These are phyloP conservation scores for Penicillium concentricum DNA, from an alignment of 2,329 filamentous ascomycete species.

Conservation along the genomic window DNA sequence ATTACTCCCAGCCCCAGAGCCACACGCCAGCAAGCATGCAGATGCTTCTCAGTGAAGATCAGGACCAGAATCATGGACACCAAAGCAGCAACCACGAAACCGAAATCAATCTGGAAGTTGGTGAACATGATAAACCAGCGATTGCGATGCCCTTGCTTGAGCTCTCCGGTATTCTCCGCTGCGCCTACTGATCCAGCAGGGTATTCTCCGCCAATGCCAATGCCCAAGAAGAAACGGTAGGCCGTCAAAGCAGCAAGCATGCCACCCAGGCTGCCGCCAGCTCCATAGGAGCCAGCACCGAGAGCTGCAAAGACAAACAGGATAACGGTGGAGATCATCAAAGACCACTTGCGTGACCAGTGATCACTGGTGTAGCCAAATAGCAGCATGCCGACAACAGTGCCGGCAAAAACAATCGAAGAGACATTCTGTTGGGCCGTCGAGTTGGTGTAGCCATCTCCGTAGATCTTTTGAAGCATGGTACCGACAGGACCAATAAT, in stretches of 20 bases:
- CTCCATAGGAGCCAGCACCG: constrained; percentile 73
- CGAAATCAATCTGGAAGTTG: constrained; percentile 81
- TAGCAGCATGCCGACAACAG: constrained; percentile 74
- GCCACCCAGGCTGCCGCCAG: constrained; percentile 64
- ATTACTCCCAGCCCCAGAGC: constrained; percentile 74
- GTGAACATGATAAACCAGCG: constrained; percentile 90
- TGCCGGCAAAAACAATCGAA: constrained; percentile 82
- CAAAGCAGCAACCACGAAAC: constrained; percentile 77
- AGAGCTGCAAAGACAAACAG: constrained; percentile 82
- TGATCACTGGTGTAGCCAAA: constrained; percentile 82
- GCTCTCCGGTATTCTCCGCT: constrained; percentile 79
- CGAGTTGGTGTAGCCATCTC: constrained; percentile 65
- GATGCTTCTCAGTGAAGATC: constrained; percentile 61
- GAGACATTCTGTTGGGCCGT: constrained; percentile 71
- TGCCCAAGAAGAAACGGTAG: constrained; percentile 78
- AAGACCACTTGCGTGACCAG: constrained; percentile 78
- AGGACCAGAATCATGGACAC: constrained; percentile 67
- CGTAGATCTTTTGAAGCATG: constrained; percentile 68
- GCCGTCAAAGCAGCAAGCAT: constrained; percentile 77
- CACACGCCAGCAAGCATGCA: constrained; percentile 76
- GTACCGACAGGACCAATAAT: constrained; percentile 88
- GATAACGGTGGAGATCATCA: constrained; percentile 78
- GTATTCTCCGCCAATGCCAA: constrained; percentile 69
- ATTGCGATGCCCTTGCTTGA: constrained; percentile 78
- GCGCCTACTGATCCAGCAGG: constrained; percentile 71